phyloP scores from a whole-genome alignment of 176 grass and related monocot species.

The Alopecurus myosuroides region DNA sequence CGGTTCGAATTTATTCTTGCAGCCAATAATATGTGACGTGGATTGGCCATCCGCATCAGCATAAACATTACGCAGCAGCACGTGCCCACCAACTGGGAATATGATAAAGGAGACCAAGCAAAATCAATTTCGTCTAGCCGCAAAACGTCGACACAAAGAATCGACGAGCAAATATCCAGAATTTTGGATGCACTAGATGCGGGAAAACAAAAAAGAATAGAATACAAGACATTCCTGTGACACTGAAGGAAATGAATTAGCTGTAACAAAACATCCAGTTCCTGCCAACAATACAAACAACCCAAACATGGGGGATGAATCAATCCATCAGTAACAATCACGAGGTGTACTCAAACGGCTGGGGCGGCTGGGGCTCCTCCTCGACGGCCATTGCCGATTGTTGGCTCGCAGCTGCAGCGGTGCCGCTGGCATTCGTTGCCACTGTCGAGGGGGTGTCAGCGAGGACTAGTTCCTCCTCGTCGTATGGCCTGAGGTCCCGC shows the following conservation, averaged over 20 bases:
- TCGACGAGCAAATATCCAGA: neutral
- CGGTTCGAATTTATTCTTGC: neutral
- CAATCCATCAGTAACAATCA: conserved; percentile 23
- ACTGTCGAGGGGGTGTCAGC: conserved; percentile 60
- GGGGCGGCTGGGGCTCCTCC: conserved; percentile 79
- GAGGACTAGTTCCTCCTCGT: conserved; percentile 76
- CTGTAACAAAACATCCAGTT: neutral
- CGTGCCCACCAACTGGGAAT: neutral
- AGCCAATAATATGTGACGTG: too few species aligned
- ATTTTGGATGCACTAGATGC: neutral
- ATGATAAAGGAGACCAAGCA: neutral
- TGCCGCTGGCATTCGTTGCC: conserved; percentile 23
- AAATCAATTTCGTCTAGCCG: neutral
- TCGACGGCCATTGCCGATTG: conserved; percentile 61
- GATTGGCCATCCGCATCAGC: too few species aligned
- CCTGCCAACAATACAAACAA: neutral
- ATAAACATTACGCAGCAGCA: neutral
- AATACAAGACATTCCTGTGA: neutral
- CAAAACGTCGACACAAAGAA: neutral
- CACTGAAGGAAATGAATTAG: conserved; percentile 6
- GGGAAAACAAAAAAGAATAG: neutral
- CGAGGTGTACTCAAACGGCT: conserved; percentile 68
- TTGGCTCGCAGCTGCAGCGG: conserved; percentile 24
- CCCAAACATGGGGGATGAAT: neutral
- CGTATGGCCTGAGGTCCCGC: conserved; percentile 58